phyloP scores from a whole-genome alignment of 306 rosid species.

The Geum urbanum region DNA sequence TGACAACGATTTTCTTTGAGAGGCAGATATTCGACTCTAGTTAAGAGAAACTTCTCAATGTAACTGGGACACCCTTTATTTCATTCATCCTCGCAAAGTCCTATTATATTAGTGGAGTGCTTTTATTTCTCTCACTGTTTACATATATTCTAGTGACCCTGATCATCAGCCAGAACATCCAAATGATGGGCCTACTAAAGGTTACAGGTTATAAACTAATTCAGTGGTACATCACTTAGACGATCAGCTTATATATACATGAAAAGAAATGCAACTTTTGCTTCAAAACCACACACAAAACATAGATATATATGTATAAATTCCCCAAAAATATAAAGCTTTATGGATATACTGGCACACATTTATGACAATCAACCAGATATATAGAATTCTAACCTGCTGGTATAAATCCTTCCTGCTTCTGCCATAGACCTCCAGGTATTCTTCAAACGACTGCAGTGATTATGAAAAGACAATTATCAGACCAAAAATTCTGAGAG shows the following conservation, averaged over 20 bases:
- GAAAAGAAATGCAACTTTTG: not conserved
- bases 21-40: not conserved
- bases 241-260: not conserved
- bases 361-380: not conserved
- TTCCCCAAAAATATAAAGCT: not conserved
- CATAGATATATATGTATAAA: not conserved
- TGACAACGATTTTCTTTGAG: not conserved
- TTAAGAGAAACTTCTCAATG: slow-evolving; percentile 4
- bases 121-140: not conserved
- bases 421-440: slow-evolving; percentile 43
- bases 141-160: not conserved
- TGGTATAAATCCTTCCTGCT: slow-evolving; percentile 22
- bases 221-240: not conserved
- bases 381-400: slow-evolving; percentile 27
- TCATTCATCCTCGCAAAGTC: not conserved
- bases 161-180: slow-evolving; percentile 3
- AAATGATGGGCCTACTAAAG: not conserved
- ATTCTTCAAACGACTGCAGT: slow-evolving; percentile 47
- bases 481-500: not conserved
- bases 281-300: not conserved
- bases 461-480: slow-evolving; percentile 8
- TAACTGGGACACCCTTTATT: not conserved
- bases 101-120: no score
- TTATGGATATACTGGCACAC: not conserved
- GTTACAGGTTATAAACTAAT: not conserved